A percentile compares a stretch with the other conserved stretches of the same genome.
Evolutionary conservation across 2,329 filamentous ascomycete genomes (phyloP).

Genomic region (Arthrinium puccinioides): DNA sequence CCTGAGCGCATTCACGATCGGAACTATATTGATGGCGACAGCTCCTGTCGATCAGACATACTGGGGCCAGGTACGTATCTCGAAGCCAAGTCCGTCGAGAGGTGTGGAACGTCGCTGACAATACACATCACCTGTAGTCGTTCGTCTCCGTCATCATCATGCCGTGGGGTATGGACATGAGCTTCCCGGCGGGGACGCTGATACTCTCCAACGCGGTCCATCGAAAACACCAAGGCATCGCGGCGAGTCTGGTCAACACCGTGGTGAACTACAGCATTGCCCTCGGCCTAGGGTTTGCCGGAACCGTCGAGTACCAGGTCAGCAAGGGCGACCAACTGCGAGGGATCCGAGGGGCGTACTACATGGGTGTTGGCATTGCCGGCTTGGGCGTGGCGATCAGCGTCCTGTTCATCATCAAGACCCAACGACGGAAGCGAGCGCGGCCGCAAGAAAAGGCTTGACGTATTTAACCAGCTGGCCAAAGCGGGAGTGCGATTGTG

Average conservation of each 20-base stretch:
- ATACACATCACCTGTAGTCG: conserved; percentile 10
- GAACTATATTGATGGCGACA: conserved; percentile 17
- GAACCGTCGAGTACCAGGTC: conserved; percentile 42
- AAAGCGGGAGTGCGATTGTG: not conserved
- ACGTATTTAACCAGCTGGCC: no score
- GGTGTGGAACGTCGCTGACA: no score
- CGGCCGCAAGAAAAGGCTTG: conserved; percentile 4
- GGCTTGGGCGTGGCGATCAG: conserved; percentile 26
- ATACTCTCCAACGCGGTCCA: conserved; percentile 37
- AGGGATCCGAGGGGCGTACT: conserved; percentile 30
- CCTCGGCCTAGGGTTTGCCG: conserved; percentile 47
- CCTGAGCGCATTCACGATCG: conserved; percentile 15
- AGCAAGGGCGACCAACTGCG: conserved; percentile 16
- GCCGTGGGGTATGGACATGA: conserved; percentile 48
- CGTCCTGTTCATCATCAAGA: conserved; percentile 19
- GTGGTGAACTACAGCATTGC: conserved; percentile 52
- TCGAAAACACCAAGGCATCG: conserved; percentile 21
- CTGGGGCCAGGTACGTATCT: conserved; percentile 35
- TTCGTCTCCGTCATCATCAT: conserved; percentile 41
- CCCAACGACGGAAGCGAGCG: conserved; percentile 7
- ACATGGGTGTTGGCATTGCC: conserved; percentile 33
- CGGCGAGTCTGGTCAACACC: conserved; percentile 42
- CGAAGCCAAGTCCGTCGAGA: no score
- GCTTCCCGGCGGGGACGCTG: conserved; percentile 44
- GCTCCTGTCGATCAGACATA: conserved; percentile 40